phyloP scores from a whole-genome alignment of 1,284 basidiomycete species.

The Sanghuangporus weigelae region DNA sequence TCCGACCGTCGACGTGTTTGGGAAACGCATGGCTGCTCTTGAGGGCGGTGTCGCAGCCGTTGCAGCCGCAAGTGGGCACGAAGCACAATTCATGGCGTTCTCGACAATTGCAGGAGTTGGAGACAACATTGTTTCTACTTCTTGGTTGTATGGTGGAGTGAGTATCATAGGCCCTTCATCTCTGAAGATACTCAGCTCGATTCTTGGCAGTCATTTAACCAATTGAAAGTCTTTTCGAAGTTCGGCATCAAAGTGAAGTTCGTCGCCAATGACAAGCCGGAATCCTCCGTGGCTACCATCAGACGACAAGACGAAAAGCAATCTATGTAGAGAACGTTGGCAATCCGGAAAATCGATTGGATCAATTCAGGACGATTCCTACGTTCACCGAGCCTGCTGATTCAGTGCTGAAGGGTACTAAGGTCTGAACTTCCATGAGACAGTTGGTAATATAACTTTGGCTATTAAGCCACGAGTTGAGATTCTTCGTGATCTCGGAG shows the following conservation, averaged over 20 bases:
- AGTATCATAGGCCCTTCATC: slow-evolving; percentile 22
- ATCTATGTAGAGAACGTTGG: slow-evolving; percentile 82
- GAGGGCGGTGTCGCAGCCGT: slow-evolving; percentile 82
- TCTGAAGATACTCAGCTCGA: neutral
- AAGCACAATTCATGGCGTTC: slow-evolving; percentile 79
- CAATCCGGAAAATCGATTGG: slow-evolving; percentile 90
- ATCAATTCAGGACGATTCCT: slow-evolving; percentile 71
- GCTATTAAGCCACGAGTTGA: slow-evolving; percentile 71
- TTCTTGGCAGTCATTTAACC: slow-evolving; percentile 68
- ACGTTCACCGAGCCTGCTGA: slow-evolving; percentile 75
- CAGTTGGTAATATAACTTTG: slow-evolving; percentile 71
- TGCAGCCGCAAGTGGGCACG: slow-evolving; percentile 74
- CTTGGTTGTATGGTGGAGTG: slow-evolving; percentile 65
- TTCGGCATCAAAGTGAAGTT: slow-evolving; percentile 79
- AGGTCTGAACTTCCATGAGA: slow-evolving; percentile 68
- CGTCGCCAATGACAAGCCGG: slow-evolving; percentile 57
- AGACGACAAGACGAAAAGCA: slow-evolving; percentile 71
- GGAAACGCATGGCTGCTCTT: slow-evolving; percentile 78
- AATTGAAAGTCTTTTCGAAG: slow-evolving; percentile 83
- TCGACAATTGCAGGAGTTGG: slow-evolving; percentile 61
- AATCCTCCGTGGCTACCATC: slow-evolving; percentile 69
- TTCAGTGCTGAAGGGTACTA: slow-evolving; percentile 81
- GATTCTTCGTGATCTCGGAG: slow-evolving; percentile 76
- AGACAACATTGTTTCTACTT: slow-evolving; percentile 79
- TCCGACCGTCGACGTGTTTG: slow-evolving; percentile 85